Base-by-base conservation (phyloP, 192 early-diverging fungal genomes). In the Podila minutissima region DNA sequence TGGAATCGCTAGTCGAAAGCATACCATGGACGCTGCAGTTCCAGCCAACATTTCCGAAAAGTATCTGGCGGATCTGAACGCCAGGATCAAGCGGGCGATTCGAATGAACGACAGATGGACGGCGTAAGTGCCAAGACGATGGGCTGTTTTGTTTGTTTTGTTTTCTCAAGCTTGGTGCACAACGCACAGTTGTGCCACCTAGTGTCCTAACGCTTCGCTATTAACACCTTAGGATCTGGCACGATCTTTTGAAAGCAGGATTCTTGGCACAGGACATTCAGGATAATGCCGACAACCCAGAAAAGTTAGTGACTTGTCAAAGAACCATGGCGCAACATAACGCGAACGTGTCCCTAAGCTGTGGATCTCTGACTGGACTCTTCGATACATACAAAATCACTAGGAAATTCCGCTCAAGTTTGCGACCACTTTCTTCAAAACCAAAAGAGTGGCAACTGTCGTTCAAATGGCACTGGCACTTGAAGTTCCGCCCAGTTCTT, bases 231-330 rank as follows among this genome's bases (percentile, higher is more conserved):
- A 92, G 91, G 1, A 91, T 95, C 48, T 97, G 94, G 90, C 88
- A 85, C 22, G 88, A 93, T 59, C 70, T 95, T 8, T 82, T 95
- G 9, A 82, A 82, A 55, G 88, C 90, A n/a, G 97, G 96, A 8
- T 94, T 94, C 69, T 89, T 94, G 66, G 86, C 92, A 17, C 92
- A 95, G 76, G 96, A 98, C 73, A 91, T 96, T 32, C 84, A 96
- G 29, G 85, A 82, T 11, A 95, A 92, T 50, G 83, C 87, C 58
- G 86, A 83, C 13, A 93, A 90, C 71, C 84, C 86, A 20, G 90
- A 93, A 31, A 87, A 84, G 90, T 90, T 84, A 84, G 67, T 66
- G 69, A 0, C 17, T 33, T 32, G 15, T n/a, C 49, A 17, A 69
- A 46, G 10, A 10, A 17, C 31, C 37, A 48, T 58, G 58, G 26